Conservation (phyloP, 306 rosid species). For the Cicer pinnatifidum region DNA sequence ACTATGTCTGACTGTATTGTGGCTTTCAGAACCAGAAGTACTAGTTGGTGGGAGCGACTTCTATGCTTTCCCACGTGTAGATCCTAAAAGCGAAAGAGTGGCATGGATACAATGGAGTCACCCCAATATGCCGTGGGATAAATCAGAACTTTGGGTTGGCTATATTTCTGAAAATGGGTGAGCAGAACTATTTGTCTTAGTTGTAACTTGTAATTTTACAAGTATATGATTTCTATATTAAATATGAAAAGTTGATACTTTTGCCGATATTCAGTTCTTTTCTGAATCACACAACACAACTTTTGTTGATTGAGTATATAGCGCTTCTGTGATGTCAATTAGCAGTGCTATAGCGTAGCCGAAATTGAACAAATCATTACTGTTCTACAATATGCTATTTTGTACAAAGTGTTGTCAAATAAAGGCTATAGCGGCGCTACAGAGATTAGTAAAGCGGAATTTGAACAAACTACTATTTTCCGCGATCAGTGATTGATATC, state of each 20-base stretch:
- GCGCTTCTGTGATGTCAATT: background rate
- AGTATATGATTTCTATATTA: background rate
- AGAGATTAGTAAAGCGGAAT: no score
- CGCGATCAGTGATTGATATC: no score
- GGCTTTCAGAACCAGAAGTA: conserved; percentile 70
- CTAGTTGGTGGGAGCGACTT: conserved; percentile 80
- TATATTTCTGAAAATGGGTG: conserved; percentile 90
- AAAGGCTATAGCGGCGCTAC: no score
- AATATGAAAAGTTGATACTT: conserved; percentile 26
- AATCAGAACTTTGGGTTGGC: conserved; percentile 94
- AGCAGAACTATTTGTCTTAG: conserved; percentile 43
- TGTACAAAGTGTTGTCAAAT: no score
- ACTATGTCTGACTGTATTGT: conserved; percentile 32
- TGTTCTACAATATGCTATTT: no score
- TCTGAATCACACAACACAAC: background rate
- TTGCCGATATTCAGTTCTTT: conserved; percentile 22
- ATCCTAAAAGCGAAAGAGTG: conserved; percentile 66
- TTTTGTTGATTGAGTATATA: conserved; percentile 15
- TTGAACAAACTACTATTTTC: no score
- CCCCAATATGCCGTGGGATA: conserved; percentile 99
- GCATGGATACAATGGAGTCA: conserved; percentile 98
- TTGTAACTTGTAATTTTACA: conserved; percentile 1
- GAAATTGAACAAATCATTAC: no score
- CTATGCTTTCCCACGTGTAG: conserved; percentile 95
- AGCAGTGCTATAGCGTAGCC: no score